Conservation (phyloP, 345 rosid species). For the Eutrema yunnanense region DNA sequence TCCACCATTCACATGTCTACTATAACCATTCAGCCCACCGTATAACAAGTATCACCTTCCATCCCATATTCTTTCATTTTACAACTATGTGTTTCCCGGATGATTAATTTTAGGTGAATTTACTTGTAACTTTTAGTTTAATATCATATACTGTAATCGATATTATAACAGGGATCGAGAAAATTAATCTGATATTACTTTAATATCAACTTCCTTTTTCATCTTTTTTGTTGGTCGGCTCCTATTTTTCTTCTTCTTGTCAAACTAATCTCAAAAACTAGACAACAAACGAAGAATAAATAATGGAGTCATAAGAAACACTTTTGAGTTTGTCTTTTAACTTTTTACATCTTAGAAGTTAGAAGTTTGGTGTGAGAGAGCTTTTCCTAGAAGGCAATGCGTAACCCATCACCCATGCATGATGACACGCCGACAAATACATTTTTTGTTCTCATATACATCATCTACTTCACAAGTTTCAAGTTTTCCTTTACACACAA, state of each 20-base stretch:
- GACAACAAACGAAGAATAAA: neutral
- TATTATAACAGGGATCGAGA: neutral
- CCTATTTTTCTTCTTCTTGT: neutral
- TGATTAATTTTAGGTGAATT: neutral
- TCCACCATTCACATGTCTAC: too few species aligned
- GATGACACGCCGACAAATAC: slow-evolving; percentile 24
- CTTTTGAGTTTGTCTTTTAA: slow-evolving; percentile 4
- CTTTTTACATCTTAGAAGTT: neutral
- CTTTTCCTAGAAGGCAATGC: neutral
- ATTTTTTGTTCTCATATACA: too few species aligned
- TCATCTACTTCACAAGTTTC: too few species aligned
- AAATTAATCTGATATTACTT: neutral
- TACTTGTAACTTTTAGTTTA: neutral
- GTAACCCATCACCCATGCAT: slow-evolving; percentile 27
- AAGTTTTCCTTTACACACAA: neutral
- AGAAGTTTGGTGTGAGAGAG: neutral
- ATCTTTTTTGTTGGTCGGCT: too few species aligned
- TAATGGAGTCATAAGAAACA: neutral
- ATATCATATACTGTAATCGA: too few species aligned
- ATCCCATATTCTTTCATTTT: neutral
- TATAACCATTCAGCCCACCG: neutral
- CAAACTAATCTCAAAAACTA: neutral
- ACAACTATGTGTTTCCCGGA: neutral
- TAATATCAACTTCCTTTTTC: neutral
- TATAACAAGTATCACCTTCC: neutral